Percentiles rank a stretch among this genome's conserved stretches.
phyloP scores from a whole-genome alignment of 2,329 filamentous ascomycete genomes.

The Sarocladium brachiariae region DNA sequence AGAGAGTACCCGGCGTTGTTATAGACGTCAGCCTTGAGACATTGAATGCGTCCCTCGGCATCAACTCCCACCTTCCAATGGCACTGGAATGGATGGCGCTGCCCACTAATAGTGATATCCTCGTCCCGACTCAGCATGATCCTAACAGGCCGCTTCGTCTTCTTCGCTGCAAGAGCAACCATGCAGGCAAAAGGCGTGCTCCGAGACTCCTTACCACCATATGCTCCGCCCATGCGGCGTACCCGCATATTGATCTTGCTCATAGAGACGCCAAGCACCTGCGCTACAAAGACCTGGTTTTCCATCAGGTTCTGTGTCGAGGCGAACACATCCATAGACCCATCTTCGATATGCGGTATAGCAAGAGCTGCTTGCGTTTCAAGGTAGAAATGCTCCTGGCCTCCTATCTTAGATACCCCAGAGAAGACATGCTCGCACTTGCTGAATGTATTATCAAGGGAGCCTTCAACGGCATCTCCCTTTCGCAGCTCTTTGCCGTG shows the following conservation, averaged over 20 bases:
- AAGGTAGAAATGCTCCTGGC: conserved; percentile 89
- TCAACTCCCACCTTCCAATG: conserved; percentile 83
- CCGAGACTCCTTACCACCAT: conserved; percentile 83
- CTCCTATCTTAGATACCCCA: conserved; percentile 74
- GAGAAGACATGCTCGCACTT: conserved; percentile 69
- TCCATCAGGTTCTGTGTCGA: conserved; percentile 85
- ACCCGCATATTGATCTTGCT: conserved; percentile 81
- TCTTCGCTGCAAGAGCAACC: conserved; percentile 72
- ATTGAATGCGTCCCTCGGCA: conserved; percentile 78
- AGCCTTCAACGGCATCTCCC: conserved; percentile 47
- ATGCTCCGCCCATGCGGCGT: conserved; percentile 81
- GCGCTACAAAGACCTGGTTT: conserved; percentile 72
- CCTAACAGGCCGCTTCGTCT: conserved; percentile 67
- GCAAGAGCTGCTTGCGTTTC: conserved; percentile 77
- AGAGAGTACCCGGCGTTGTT: conserved; percentile 74
- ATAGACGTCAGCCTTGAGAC: conserved; percentile 76
- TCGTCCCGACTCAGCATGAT: conserved; percentile 91
- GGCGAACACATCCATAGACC: conserved; percentile 81
- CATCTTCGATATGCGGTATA: conserved; percentile 78
- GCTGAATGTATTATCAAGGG: conserved; percentile 57
- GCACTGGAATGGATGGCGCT: conserved; percentile 81
- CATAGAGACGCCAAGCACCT: conserved; percentile 69
- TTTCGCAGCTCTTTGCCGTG: conserved; percentile 72
- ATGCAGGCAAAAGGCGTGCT: conserved; percentile 75
- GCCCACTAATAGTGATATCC: conserved; percentile 79